Evolutionary conservation across 225 moss, liverwort and hornwort genomes (phyloP), one percentile per base, ranked within the genome.

Genomic region (Polytrichum formosum): DNA sequence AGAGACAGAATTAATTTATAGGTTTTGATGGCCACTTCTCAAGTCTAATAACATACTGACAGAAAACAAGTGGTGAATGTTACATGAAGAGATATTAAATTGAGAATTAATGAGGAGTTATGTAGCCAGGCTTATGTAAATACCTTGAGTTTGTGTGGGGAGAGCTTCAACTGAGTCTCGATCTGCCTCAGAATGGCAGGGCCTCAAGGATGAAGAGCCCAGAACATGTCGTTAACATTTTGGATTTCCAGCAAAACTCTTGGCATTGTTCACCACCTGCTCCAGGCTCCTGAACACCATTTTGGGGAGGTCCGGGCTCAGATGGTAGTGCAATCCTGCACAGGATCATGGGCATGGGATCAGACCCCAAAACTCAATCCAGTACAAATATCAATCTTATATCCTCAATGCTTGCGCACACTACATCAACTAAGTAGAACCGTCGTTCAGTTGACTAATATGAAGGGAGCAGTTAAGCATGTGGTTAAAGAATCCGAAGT

Each of bases 141-240:
- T 2, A 33, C 37, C 37, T 9, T 37, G 66, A 79, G 28, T 55
- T 76, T 83, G 55, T 73, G 56, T 6, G 65, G 66, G 16, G 53
- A 62, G 53, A 83, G 65, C 5, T 65, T 27, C 63, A 70, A 25
- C 4, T 33, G 17, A 5, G 6, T 65, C 31, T 72, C 75, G 7
- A 79, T 22, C 7, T 72, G 28, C 2, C 78, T 72, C 33, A 78
- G 37, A 27, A 75, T 75, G 0, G 54, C 78, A 54, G 56, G 55
- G 10, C 82, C 78, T 59, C 74, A 78, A 6, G 78, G 71, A 53
- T 78, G 78, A 19, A 75, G 74, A 53, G 65, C 61, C 82, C 71
- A 78, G 58, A 78, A 75, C 31, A 82, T 69, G 28, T 82, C 78
- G 31, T 77, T n/a, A n/a, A n/a, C n/a, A n/a, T n/a, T n/a, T n/a